phyloP scores from a whole-genome alignment of 441 rosid species.

The Raphanus hybrid region DNA sequence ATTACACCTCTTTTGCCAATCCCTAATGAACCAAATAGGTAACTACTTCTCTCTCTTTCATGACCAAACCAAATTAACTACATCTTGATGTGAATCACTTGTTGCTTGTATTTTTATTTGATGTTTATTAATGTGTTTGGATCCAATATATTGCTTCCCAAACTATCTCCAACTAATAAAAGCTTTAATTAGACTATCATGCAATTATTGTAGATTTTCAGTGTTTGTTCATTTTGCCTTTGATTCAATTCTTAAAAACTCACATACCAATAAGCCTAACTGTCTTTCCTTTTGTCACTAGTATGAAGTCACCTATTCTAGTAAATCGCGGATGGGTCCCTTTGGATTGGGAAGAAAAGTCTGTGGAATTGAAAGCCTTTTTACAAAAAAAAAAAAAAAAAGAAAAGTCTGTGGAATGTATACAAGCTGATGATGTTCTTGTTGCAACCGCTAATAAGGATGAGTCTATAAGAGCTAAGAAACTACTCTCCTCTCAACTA shows the following conservation, averaged over 20 bases:
- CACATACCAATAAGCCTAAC: too few species aligned
- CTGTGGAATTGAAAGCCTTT: conserved; percentile 27
- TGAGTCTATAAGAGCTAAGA: conserved; percentile 32
- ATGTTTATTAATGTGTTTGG: background rate
- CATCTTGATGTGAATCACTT: conserved; percentile 9
- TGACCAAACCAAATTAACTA: background rate
- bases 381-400: background rate
- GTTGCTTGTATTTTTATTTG: background rate
- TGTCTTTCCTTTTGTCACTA: conserved; percentile 42
- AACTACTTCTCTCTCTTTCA: conserved; percentile 3
- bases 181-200: too few species aligned
- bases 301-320: conserved; percentile 70
- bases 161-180: too few species aligned
- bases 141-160: background rate
- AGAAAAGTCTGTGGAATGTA: conserved; percentile 49
- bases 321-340: conserved; percentile 54
- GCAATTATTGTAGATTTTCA: too few species aligned
- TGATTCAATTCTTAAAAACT: too few species aligned
- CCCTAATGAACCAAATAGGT: conserved; percentile 60
- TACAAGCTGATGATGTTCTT: conserved; percentile 21
- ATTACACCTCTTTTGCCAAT: conserved; percentile 76
- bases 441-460: conserved; percentile 41
- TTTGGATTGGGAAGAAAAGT: conserved; percentile 77
- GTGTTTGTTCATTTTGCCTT: too few species aligned
- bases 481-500: conserved; percentile 21